Evolutionary conservation across 306 rosid species (phyloP).

Genomic region (Pterocarpus santalinus): DNA sequence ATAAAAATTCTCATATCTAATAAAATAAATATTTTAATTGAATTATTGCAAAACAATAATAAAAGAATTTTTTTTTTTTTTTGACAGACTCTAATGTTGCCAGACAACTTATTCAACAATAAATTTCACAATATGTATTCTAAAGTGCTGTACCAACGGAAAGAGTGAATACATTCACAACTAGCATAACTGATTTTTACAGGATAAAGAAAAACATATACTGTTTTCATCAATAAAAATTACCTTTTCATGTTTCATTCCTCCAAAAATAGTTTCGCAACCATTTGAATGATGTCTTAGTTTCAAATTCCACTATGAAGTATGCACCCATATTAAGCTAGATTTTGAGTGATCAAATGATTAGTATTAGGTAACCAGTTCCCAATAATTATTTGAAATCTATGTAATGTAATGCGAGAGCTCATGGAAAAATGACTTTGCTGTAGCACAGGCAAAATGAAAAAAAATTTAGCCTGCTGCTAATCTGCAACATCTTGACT

Average conservation of each 20-base stretch:
- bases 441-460: slow-evolving; percentile 23
- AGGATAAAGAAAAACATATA: slow-evolving; percentile 1
- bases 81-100: not conserved
- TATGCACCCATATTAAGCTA: slow-evolving; percentile 57
- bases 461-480: slow-evolving; percentile 21
- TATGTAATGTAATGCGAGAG: slow-evolving; percentile 20
- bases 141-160: not conserved
- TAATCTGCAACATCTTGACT: slow-evolving; percentile 54
- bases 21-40: not conserved
- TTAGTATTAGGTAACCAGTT: not conserved
- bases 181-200: not conserved
- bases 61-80: not conserved
- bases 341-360: slow-evolving; percentile 36
- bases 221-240: slow-evolving; percentile 9
- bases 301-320: slow-evolving; percentile 56
- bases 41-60: not conserved
- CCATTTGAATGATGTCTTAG: slow-evolving; percentile 71
- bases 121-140: no score
- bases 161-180: not conserved
- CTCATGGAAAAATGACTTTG: slow-evolving; percentile 7
- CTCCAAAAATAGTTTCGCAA: slow-evolving; percentile 56
- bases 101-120: not conserved
- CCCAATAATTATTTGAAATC: slow-evolving; percentile 8
- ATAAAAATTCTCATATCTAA: not conserved
- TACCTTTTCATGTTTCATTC: slow-evolving; percentile 65